Evolutionary conservation across 106 monocot genomes (phyloP).

Genomic region (Dendrobium officinale): DNA sequence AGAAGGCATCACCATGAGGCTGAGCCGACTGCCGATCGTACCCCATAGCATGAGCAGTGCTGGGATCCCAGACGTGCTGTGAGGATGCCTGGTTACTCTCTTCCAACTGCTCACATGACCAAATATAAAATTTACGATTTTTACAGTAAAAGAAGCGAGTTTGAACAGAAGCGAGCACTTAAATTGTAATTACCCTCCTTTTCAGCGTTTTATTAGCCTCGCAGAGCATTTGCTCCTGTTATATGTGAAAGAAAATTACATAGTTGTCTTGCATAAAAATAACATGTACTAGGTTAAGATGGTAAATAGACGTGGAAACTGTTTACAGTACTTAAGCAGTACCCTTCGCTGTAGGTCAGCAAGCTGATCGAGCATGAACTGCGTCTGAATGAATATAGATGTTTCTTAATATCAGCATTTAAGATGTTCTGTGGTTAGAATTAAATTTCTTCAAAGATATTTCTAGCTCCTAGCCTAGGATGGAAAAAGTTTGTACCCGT

Average conservation of each 20-base stretch:
- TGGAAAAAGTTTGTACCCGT: slow-evolving; percentile 6
- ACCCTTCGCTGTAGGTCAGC: slow-evolving; percentile 23
- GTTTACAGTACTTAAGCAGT: background rate
- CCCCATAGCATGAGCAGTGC: slow-evolving; percentile 9
- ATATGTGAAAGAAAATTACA: background rate
- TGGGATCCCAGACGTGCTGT: slow-evolving; percentile 26
- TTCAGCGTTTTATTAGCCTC: slow-evolving; percentile 25
- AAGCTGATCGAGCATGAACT: slow-evolving; percentile 31
- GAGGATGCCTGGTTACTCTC: slow-evolving; percentile 17
- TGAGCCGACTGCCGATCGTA: slow-evolving; percentile 13
- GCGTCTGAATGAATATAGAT: slow-evolving; percentile 16
- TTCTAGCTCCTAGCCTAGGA: background rate
- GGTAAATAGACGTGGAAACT: background rate
- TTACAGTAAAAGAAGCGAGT: background rate
- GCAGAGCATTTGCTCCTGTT: slow-evolving; percentile 24
- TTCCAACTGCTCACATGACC: slow-evolving; percentile 7
- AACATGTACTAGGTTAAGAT: background rate
- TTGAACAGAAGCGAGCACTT: background rate
- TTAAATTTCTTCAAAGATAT: no score
- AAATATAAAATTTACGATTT: background rate
- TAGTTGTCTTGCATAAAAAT: background rate
- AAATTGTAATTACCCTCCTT: slow-evolving; percentile 17
- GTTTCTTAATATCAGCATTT: background rate
- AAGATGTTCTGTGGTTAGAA: no score
- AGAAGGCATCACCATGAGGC: slow-evolving; percentile 22